Percentiles rank a stretch among this genome's conserved stretches.
phyloP scores from a whole-genome alignment of 768 basidiomycete species.

The Phylloporus scabripes region DNA sequence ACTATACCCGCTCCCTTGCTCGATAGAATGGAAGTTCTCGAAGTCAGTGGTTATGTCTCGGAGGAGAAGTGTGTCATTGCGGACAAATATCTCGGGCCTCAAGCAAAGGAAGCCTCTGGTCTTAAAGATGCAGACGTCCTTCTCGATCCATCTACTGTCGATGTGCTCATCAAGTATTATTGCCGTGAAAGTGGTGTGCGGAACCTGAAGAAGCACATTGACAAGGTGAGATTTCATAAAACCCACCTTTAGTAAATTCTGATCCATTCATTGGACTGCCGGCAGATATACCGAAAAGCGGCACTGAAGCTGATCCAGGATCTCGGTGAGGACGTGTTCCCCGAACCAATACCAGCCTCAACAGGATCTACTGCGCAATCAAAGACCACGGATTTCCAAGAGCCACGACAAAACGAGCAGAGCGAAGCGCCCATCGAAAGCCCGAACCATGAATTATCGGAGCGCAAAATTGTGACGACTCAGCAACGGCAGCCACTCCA shows the following conservation, averaged over 20 bases:
- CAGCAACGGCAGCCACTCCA: conserved; percentile 71
- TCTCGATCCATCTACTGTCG: conserved; percentile 72
- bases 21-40: conserved; percentile 95
- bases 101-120: conserved; percentile 88
- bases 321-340: conserved; percentile 80
- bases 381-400: conserved; percentile 49
- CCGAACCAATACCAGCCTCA: conserved; percentile 51
- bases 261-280: background rate
- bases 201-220: conserved; percentile 96
- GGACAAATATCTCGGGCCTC: conserved; percentile 81
- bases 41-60: conserved; percentile 91
- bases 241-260: background rate
- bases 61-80: conserved; percentile 92
- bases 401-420: conserved; percentile 40
- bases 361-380: conserved; percentile 12
- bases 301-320: conserved; percentile 88
- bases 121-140: conserved; percentile 79
- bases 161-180: conserved; percentile 92
- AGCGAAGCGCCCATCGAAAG: conserved; percentile 13
- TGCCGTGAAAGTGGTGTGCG: conserved; percentile 96
- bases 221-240: conserved; percentile 65
- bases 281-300: conserved; percentile 92
- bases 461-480: conserved; percentile 63
- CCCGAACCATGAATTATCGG: conserved; percentile 24
- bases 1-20: conserved; percentile 92